Evolutionary conservation across 2,329 filamentous ascomycete species (phyloP).

Genomic region (Neoscytalidium dimidiatum): DNA sequence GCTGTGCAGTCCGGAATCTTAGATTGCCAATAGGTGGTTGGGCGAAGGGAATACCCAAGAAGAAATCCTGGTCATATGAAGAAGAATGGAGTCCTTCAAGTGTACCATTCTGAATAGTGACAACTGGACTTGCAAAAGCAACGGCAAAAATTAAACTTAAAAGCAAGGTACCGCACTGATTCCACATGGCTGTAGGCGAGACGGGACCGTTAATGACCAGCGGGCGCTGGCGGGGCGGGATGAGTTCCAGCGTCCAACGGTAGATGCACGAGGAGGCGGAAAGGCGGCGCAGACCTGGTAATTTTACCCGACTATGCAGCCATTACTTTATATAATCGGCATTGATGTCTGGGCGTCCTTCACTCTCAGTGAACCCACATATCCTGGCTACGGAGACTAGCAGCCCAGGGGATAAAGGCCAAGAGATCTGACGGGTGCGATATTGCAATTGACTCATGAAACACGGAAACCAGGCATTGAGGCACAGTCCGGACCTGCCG

Average conservation of each 20-base stretch:
- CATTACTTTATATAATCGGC: not conserved
- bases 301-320: not conserved
- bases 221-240: not conserved
- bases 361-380: not conserved
- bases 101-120: conserved; percentile 45
- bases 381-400: not conserved
- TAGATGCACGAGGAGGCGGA: not conserved
- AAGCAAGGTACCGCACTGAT: not conserved
- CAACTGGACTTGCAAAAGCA: conserved; percentile 29
- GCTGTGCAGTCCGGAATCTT: conserved; percentile 54
- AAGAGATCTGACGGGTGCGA: not conserved
- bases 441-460: not conserved
- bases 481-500: too few relatives aligned
- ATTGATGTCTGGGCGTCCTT: not conserved
- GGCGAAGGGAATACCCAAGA: conserved; percentile 58
- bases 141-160: not conserved
- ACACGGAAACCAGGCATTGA: not conserved
- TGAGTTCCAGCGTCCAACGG: not conserved
- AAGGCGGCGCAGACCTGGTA: not conserved
- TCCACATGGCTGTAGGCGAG: not conserved
- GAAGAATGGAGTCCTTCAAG: conserved; percentile 40
- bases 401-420: not conserved
- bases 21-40: conserved; percentile 55
- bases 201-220: not conserved
- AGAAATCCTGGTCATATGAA: conserved; percentile 49